These are phyloP conservation scores for Wickerhamomyces kurtzmanii DNA, from an alignment of 805 yeast genomes.

Conservation along the genomic window DNA sequence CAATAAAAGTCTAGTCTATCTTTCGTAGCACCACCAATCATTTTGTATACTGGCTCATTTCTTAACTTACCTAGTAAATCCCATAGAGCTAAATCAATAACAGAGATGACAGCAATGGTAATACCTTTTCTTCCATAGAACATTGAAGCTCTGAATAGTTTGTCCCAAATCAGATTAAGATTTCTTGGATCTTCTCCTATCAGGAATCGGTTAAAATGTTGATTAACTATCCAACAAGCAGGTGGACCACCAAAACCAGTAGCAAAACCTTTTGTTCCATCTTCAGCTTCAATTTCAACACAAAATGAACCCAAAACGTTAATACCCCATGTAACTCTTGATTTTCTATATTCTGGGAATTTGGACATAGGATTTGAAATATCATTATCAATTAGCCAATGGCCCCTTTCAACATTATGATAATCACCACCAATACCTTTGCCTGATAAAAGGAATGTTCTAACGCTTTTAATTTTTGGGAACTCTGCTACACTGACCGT, in stretches of 20 bases:
- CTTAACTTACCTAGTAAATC: conserved; percentile 39
- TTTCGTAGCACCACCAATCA: conserved; percentile 41
- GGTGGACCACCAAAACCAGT: conserved; percentile 45
- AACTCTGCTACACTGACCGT: conserved; percentile 22
- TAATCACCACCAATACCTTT: conserved; percentile 42
- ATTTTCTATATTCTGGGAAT: conserved; percentile 31
- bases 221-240: conserved; percentile 36
- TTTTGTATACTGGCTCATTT: conserved; percentile 39
- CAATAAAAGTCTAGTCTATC: conserved; percentile 36
- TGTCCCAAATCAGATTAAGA: conserved; percentile 35
- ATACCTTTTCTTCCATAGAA: conserved; percentile 42
- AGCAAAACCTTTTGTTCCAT: conserved; percentile 40
- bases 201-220: conserved; percentile 36
- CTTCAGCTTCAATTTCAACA: conserved; percentile 36
- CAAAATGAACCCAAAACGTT: conserved; percentile 41
- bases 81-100: conserved; percentile 40
- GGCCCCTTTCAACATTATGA: conserved; percentile 37
- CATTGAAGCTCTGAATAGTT: conserved; percentile 38
- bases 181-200: conserved; percentile 38
- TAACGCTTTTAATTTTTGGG: conserved; percentile 33
- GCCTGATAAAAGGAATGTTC: conserved; percentile 31
- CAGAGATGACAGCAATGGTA: conserved; percentile 36
- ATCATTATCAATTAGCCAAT: conserved; percentile 37
- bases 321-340: conserved; percentile 40
- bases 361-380: conserved; percentile 42